A percentile compares a stretch with the other conserved stretches of the same genome.
Evolutionary conservation across 768 basidiomycete genomes (phyloP).

Genomic region (Sporobolomyces roseus): DNA sequence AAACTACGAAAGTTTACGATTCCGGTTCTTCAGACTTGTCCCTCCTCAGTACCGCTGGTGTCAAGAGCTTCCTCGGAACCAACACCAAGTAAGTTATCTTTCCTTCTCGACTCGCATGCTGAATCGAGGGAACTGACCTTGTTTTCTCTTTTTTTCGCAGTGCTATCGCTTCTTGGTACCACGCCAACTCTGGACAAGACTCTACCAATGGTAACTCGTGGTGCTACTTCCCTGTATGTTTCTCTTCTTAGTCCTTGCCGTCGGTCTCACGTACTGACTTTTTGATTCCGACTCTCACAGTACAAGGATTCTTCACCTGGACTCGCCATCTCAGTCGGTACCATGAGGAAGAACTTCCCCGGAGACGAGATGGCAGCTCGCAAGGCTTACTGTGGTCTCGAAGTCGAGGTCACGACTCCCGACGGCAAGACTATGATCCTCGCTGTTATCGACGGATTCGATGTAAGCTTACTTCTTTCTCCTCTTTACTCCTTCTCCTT

Average conservation of each 20-base stretch:
- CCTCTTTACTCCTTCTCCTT: no score
- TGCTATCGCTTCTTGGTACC: constrained; percentile 40
- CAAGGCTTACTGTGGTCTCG: constrained; percentile 42
- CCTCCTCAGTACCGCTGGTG: constrained; percentile 13
- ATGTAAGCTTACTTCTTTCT: neutral
- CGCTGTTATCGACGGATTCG: constrained; percentile 44
- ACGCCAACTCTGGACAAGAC: constrained; percentile 31
- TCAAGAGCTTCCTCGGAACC: constrained; percentile 25
- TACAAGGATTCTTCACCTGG: constrained; percentile 37
- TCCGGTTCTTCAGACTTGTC: constrained; percentile 3
- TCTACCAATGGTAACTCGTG: constrained; percentile 40
- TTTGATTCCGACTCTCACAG: neutral
- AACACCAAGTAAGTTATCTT: neutral
- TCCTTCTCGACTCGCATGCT: neutral
- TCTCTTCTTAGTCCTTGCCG: no score
- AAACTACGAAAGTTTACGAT: constrained; percentile 23
- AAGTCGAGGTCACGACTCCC: constrained; percentile 27
- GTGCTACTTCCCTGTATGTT: constrained; percentile 26
- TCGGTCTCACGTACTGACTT: no score
- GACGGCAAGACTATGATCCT: constrained; percentile 32
- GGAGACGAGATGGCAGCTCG: constrained; percentile 30
- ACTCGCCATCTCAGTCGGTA: constrained; percentile 39
- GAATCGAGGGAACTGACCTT: neutral
- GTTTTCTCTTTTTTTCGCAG: neutral
- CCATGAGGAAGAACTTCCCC: constrained; percentile 42